A percentile compares a stretch with the other conserved stretches of the same genome.
These are phyloP conservation scores for Aspergillus felis DNA, from an alignment of 2,329 filamentous ascomycete species.

Conservation along the genomic window DNA sequence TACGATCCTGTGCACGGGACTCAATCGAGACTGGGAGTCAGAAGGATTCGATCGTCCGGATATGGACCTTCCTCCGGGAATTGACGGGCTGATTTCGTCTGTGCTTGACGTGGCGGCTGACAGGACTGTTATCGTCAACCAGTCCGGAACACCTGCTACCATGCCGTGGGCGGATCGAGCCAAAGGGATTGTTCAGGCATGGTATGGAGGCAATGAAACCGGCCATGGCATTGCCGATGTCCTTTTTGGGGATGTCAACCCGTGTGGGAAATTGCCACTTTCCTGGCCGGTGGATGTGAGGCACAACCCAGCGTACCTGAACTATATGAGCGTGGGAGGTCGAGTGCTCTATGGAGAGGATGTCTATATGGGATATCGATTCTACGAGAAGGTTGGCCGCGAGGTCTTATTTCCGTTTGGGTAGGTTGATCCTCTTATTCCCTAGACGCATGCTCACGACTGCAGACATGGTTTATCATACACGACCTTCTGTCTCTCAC, in stretches of 20 bases:
- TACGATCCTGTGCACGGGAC: constrained; percentile 19
- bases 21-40: constrained; percentile 32
- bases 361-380: constrained; percentile 73
- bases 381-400: constrained; percentile 65
- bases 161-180: constrained; percentile 44
- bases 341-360: constrained; percentile 72
- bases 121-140: constrained; percentile 64
- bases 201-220: constrained; percentile 79
- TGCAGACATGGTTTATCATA: constrained; percentile 67
- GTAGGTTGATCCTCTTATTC: constrained; percentile 9
- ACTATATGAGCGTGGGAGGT: constrained; percentile 65
- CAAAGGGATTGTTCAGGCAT: constrained; percentile 64
- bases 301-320: constrained; percentile 71
- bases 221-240: constrained; percentile 77
- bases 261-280: constrained; percentile 68
- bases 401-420: constrained; percentile 68
- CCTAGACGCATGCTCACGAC: neutral
- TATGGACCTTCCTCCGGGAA: constrained; percentile 52
- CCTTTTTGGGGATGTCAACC: constrained; percentile 67
- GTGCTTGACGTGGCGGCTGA: constrained; percentile 63
- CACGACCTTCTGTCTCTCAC: constrained; percentile 59
- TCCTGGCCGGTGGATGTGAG: constrained; percentile 63
- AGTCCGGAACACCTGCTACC: constrained; percentile 65
- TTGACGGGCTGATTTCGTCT: constrained; percentile 55
- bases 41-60: constrained; percentile 45